These are phyloP conservation scores for Rhizopogon vulgaris DNA, from an alignment of 768 basidiomycete species.

Conservation along the genomic window DNA sequence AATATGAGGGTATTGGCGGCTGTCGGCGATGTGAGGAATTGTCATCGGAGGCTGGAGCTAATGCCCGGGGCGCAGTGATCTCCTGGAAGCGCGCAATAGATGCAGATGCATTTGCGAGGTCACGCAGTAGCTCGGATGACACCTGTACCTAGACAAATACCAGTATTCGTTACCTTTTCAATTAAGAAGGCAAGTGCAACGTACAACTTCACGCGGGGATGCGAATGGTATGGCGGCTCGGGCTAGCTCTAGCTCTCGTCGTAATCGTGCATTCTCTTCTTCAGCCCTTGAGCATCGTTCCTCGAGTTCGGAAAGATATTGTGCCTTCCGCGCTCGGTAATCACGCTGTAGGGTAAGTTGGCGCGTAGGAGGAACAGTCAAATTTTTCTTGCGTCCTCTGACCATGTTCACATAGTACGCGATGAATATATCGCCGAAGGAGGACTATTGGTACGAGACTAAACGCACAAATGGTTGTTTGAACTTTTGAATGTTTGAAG, in stretches of 20 bases:
- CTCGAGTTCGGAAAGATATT: conserved; percentile 52
- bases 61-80: conserved; percentile 33
- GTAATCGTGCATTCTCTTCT: conserved; percentile 46
- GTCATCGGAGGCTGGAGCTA: conserved; percentile 9
- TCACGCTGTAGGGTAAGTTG: conserved; percentile 58
- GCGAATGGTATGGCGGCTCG: conserved; percentile 33
- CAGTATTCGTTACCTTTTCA: background rate
- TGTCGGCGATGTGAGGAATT: background rate
- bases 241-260: conserved; percentile 40
- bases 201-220: conserved; percentile 22
- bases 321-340: conserved; percentile 56
- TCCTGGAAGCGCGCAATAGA: conserved; percentile 51
- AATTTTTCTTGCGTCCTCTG: conserved; percentile 60
- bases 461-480: too few species aligned
- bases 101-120: conserved; percentile 39
- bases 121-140: conserved; percentile 46
- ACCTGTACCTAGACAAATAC: conserved; percentile 37
- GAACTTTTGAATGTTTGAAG: too few species aligned
- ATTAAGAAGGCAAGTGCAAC: conserved; percentile 4
- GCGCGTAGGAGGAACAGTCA: conserved; percentile 52
- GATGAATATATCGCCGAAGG: background rate
- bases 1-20: conserved; percentile 3
- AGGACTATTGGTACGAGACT: background rate
- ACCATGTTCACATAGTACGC: conserved; percentile 35
- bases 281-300: conserved; percentile 47